Evolutionary conservation across 441 rosid genomes (phyloP).

Genomic region (Metrosideros polymorpha): DNA sequence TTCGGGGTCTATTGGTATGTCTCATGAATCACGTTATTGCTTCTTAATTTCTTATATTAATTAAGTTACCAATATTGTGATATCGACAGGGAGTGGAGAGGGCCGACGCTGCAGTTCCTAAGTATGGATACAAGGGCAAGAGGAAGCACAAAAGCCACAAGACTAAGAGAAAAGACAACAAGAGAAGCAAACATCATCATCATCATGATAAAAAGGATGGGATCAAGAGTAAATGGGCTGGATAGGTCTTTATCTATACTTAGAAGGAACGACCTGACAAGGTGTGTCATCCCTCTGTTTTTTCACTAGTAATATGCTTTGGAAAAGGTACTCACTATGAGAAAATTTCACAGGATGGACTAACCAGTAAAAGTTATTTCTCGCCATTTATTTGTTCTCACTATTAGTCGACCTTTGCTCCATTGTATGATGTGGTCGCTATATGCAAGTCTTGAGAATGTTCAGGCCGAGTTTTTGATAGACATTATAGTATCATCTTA

Average conservation of each 20-base stretch:
- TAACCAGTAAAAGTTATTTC: neutral
- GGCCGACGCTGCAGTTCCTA: neutral
- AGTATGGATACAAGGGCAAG: neutral
- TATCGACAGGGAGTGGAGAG: neutral
- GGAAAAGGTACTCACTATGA: neutral
- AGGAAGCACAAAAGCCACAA: neutral
- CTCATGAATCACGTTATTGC: neutral
- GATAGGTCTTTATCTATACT: neutral
- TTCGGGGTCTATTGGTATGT: neutral
- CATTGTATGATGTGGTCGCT: neutral
- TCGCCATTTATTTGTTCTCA: rapidly evolving
- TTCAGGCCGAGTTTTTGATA: neutral
- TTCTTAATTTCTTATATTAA: neutral
- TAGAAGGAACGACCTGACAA: neutral
- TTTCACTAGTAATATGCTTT: neutral
- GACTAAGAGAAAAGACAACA: neutral
- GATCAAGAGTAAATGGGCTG: neutral
- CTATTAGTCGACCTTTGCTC: neutral
- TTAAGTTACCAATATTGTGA: neutral
- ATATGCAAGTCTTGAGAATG: neutral
- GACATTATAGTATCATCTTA: neutral
- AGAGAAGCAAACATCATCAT: neutral
- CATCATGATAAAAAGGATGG: neutral
- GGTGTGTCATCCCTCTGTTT: neutral
- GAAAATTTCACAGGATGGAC: neutral